A percentile compares a stretch with the other conserved stretches of the same genome.
Conservation (phyloP, 805 yeast genomes). For the Metschnikowia hibisci region DNA sequence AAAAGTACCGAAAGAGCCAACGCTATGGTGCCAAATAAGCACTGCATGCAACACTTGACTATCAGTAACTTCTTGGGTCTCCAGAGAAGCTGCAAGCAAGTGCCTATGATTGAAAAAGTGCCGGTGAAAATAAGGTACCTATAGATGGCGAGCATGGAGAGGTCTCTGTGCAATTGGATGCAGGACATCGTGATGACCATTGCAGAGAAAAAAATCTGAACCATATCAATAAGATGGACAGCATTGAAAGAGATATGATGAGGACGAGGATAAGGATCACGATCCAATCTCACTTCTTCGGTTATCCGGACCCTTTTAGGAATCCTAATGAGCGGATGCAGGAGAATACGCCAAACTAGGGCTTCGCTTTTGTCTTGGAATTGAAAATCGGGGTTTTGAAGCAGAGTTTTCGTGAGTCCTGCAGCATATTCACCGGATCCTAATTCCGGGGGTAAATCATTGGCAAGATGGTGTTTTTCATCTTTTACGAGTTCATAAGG, state of each 20-base stretch:
- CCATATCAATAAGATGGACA: slow-evolving; percentile 27
- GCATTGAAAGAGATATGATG: slow-evolving; percentile 21
- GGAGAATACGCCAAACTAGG: too few species aligned
- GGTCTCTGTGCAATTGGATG: slow-evolving; percentile 23
- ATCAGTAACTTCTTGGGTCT: slow-evolving; percentile 32
- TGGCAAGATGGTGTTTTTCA: too few species aligned
- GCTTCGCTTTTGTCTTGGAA: too few species aligned
- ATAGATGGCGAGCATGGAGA: slow-evolving; percentile 24
- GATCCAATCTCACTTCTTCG: too few species aligned
- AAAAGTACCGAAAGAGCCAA: slow-evolving; percentile 28
- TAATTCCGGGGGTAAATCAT: background rate
- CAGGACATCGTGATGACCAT: slow-evolving; percentile 27
- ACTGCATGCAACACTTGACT: slow-evolving; percentile 35
- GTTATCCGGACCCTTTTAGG: too few species aligned
- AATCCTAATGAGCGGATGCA: too few species aligned
- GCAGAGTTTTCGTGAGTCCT: background rate
- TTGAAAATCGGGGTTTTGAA: too few species aligned
- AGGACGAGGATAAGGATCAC: too few species aligned
- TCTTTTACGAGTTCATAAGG: background rate
- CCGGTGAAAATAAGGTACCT: slow-evolving; percentile 37
- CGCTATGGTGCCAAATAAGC: slow-evolving; percentile 32
- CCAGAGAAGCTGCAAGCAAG: slow-evolving; percentile 36
- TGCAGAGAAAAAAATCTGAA: slow-evolving; percentile 29
- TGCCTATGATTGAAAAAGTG: slow-evolving; percentile 28
- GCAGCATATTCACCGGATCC: background rate